Conservation (phyloP, 306 rosid genomes). For the Rosa chinensis region DNA sequence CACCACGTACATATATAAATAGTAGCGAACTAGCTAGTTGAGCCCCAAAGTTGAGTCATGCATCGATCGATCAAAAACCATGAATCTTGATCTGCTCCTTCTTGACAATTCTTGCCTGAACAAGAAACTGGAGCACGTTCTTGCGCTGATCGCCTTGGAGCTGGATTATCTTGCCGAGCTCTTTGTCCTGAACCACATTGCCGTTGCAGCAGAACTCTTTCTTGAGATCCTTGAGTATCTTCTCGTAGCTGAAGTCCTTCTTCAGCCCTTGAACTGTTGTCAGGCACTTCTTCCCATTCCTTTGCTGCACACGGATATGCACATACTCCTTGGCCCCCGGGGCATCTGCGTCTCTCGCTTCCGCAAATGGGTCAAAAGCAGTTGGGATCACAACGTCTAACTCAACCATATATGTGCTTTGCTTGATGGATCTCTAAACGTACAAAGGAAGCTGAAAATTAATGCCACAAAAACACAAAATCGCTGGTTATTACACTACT, state of each 20-base stretch:
- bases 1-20: neutral
- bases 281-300: conserved; percentile 84
- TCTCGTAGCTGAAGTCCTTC: conserved; percentile 71
- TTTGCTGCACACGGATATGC: conserved; percentile 80
- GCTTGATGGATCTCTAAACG: neutral
- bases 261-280: conserved; percentile 90
- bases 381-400: conserved; percentile 50
- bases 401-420: conserved; percentile 72
- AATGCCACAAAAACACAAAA: neutral
- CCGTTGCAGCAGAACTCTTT: conserved; percentile 92
- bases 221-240: conserved; percentile 80
- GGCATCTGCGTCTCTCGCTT: conserved; percentile 68
- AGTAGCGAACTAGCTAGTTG: neutral
- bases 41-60: neutral
- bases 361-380: conserved; percentile 75
- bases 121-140: conserved; percentile 68
- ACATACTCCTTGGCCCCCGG: conserved; percentile 72
- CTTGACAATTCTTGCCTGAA: conserved; percentile 58
- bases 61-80: conserved; percentile 54
- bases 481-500: too few relatives aligned
- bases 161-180: conserved; percentile 77
- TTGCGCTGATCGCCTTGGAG: conserved; percentile 95
- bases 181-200: conserved; percentile 90
- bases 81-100: conserved; percentile 86
- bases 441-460: neutral